Percentiles rank a stretch among this genome's conserved stretches.
Evolutionary conservation across 163 green algal species (phyloP).

Genomic region (Volvox carteri): DNA sequence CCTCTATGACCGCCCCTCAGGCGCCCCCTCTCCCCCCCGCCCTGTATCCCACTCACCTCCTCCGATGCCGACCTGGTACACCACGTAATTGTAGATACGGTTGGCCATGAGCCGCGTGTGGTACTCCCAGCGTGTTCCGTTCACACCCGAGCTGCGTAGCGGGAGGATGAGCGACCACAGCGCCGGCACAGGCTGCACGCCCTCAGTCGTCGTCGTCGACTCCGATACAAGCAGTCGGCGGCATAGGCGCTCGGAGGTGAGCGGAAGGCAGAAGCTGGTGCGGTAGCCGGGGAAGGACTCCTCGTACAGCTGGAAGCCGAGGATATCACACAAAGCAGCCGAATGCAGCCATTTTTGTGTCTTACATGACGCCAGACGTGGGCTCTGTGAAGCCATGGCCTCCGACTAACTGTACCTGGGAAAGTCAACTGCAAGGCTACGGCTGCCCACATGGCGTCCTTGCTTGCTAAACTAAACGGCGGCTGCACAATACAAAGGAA

Average conservation of each 20-base stretch:
- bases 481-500: no score
- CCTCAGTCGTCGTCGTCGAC: not conserved
- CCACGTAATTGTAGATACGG: conserved; percentile 4
- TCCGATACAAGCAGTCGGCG: not conserved
- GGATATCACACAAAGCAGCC: no score
- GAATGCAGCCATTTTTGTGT: no score
- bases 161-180: conserved; percentile 26
- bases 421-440: no score
- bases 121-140: conserved; percentile 32
- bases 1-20: not conserved
- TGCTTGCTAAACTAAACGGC: no score
- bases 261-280: conserved; percentile 14
- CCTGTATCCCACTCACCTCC: not conserved
- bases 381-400: no score
- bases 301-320: conserved; percentile 13
- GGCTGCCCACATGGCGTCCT: no score
- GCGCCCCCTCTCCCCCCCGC: not conserved
- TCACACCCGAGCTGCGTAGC: not conserved
- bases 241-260: not conserved
- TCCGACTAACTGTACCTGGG: no score
- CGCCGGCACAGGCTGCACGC: not conserved
- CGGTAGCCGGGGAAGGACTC: conserved; percentile 18
- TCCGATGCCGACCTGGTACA: not conserved
- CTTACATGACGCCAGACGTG: no score
- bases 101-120: not conserved